Evolutionary conservation across 1,284 basidiomycete genomes (phyloP), one percentile per base, ranked within the genome.

Genomic region (Apiotrichum domesticum): DNA sequence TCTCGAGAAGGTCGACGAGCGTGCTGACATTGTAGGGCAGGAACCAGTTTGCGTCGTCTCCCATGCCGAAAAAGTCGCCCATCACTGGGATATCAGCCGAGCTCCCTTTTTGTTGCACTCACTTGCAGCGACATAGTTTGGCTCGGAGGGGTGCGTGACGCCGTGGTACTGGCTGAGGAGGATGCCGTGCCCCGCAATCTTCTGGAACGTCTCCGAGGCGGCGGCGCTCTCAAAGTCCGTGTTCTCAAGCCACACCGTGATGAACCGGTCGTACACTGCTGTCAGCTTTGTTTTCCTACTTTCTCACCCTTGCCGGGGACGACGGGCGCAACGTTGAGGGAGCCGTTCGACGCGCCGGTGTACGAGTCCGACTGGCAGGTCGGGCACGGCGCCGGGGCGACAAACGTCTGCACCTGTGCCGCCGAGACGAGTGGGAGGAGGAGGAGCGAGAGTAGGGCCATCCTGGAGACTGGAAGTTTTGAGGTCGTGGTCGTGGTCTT

Each of bases 1-100:
- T 75, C 56, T 86, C 85, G 45, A 87, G 75, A 4, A 87, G 74
- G 64, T 87, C 85, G 34, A 83, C 83, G 45, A 86, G 63, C n/a
- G 81, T 82, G 6, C 83, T 82, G 35, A 84, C 78, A 66, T 78
- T 78, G 37, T 51, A 58, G 5, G 75, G 58, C 51, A 72, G 56
- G 32, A 64, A 68, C 64, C 74, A 70, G 62, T 46, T 32, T 39
- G 39, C 65, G 63, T 87, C 84, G 55, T 79, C 78, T 9, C 32
- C 35, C 64, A 82, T 72, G 33, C 84, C 85, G 46, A 35, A 51
- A 34, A 51, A 51, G 50, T 51, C 50, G 15, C 50, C 50, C 46
- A 50, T 42, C 21, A 39, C 37, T 39, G 13, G 13, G 8, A 39
- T 21, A 13, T 39, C 37, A 39, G 37, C 37, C 21, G 21, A 21